A percentile compares a stretch with the other conserved stretches of the same genome.
phyloP scores from a whole-genome alignment of 345 rosid genomes.

The Psidium guajava region DNA sequence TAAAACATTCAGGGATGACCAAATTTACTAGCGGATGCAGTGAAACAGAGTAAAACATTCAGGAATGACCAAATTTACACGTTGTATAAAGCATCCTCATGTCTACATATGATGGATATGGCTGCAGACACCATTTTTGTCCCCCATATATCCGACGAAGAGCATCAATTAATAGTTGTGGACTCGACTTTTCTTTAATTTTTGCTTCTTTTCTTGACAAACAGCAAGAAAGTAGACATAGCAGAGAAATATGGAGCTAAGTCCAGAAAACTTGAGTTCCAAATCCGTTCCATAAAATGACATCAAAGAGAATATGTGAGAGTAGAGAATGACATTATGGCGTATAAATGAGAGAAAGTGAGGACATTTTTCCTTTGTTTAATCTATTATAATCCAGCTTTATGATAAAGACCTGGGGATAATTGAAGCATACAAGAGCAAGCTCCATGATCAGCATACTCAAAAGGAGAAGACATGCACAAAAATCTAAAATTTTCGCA shows the following conservation, averaged over 20 bases:
- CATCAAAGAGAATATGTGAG: not conserved
- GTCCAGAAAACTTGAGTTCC: not conserved
- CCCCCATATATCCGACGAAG: not conserved
- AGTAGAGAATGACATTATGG: not conserved
- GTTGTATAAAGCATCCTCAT: not conserved
- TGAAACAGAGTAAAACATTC: not conserved
- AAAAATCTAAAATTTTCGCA: not conserved
- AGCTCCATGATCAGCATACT: not conserved
- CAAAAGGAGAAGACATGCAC: not conserved
- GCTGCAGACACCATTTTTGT: not conserved
- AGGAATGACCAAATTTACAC: not conserved
- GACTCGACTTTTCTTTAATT: not conserved
- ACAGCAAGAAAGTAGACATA: not conserved
- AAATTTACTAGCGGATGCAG: not conserved
- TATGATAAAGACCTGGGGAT: not conserved
- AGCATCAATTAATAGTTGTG: not conserved
- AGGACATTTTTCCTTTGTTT: not conserved
- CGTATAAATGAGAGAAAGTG: not conserved
- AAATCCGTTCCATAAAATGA: not conserved
- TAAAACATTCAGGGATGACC: not conserved
- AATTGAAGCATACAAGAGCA: not conserved
- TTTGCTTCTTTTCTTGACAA: not conserved
- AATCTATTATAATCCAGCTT: not conserved
- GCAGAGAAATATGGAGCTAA: not conserved
- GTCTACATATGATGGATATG: not conserved